These are phyloP conservation scores for Eleusine indica DNA, from an alignment of 176 grass and related monocot genomes.

Conservation along the genomic window DNA sequence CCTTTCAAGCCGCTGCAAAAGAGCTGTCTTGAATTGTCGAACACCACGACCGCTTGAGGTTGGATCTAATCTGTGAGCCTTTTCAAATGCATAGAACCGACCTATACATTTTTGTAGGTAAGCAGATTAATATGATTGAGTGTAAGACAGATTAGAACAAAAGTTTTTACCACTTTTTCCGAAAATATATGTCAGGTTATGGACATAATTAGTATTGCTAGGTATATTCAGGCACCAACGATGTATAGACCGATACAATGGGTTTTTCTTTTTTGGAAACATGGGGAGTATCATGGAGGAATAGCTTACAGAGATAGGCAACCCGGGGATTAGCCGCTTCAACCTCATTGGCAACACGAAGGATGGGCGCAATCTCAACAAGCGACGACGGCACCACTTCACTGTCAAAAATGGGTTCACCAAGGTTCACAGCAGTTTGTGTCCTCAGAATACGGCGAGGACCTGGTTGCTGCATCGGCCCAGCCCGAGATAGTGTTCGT, in stretches of 20 bases:
- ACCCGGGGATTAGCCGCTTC: slow-evolving; percentile 64
- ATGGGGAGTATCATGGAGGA: background rate
- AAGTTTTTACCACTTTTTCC: background rate
- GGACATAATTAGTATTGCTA: background rate
- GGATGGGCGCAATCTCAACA: slow-evolving; percentile 80
- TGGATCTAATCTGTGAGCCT: slow-evolving; percentile 93
- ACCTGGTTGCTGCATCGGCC: slow-evolving; percentile 43
- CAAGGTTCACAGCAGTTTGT: slow-evolving; percentile 79
- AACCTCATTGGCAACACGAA: slow-evolving; percentile 92
- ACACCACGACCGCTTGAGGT: slow-evolving; percentile 93
- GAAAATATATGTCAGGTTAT: slow-evolving; percentile 9
- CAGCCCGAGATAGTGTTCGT: slow-evolving; percentile 44
- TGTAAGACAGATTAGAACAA: background rate
- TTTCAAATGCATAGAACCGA: slow-evolving; percentile 96
- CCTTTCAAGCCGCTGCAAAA: slow-evolving; percentile 89
- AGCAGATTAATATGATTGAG: slow-evolving; percentile 34
- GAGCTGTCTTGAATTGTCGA: slow-evolving; percentile 95
- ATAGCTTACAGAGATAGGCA: slow-evolving; percentile 87
- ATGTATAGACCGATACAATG: background rate
- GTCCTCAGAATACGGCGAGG: slow-evolving; percentile 62
- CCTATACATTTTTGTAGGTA: slow-evolving; percentile 59
- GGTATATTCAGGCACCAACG: background rate
- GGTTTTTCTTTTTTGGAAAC: background rate
- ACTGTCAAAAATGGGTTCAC: slow-evolving; percentile 83
- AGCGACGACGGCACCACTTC: slow-evolving; percentile 94